Evolutionary conservation across 1,284 basidiomycete genomes (phyloP).

Genomic region (Irpex sp.): DNA sequence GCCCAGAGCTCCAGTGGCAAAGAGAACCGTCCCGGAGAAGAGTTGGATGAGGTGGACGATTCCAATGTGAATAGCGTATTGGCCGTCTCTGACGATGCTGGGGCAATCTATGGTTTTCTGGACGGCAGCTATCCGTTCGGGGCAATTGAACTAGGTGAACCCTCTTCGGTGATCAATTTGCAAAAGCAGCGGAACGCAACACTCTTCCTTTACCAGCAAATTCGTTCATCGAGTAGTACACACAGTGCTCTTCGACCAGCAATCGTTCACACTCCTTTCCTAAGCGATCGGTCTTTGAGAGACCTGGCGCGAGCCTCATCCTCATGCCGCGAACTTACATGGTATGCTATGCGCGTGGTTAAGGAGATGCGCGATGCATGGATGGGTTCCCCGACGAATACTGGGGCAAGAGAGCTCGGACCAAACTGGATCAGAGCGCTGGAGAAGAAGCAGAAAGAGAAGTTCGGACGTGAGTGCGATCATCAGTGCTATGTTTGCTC

Average conservation of each 20-base stretch:
- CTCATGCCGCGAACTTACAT: constrained; percentile 63
- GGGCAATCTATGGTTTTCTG: constrained; percentile 60
- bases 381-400: constrained; percentile 63
- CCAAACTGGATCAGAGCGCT: constrained; percentile 66
- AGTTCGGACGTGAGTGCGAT: constrained; percentile 56
- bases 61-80: constrained; percentile 62
- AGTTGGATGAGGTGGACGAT: constrained; percentile 47
- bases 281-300: constrained; percentile 48
- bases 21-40: constrained; percentile 34
- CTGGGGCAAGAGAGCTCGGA: constrained; percentile 69
- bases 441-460: constrained; percentile 56
- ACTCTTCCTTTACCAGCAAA: constrained; percentile 41
- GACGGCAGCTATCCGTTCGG: constrained; percentile 84
- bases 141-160: constrained; percentile 39
- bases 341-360: constrained; percentile 65
- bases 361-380: constrained; percentile 69
- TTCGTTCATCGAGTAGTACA: constrained; percentile 6
- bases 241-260: constrained; percentile 39
- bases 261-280: constrained; percentile 52
- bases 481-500: not conserved
- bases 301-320: constrained; percentile 70
- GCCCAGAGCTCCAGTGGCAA: constrained; percentile 31
- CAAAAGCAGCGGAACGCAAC: constrained; percentile 46
- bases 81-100: constrained; percentile 52
- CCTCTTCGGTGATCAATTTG: constrained; percentile 39